Percentiles rank a stretch among this genome's conserved stretches.
Evolutionary conservation across 495 filamentous ascomycete genomes (phyloP).

Genomic region (Elasticomyces elasticus): DNA sequence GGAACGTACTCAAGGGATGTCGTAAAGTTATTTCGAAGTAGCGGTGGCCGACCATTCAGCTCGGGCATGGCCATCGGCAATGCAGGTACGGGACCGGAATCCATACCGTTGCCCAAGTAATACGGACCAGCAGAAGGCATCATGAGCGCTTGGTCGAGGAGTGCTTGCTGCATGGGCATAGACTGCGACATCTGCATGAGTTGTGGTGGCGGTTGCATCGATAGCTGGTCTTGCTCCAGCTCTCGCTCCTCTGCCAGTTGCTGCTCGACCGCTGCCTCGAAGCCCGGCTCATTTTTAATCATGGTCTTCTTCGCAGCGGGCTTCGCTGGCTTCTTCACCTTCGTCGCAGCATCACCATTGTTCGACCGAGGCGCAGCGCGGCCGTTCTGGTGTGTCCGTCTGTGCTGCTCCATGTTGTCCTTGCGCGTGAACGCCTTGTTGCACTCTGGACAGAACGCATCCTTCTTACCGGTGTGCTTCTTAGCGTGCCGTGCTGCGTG

Average conservation of each 20-base stretch:
- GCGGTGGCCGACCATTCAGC: constrained; percentile 7
- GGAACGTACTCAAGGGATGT: constrained; percentile 18
- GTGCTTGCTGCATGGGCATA: not conserved
- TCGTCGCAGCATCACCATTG: constrained; percentile 18
- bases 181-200: not conserved
- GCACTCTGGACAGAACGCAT: constrained; percentile 79
- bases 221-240: not conserved
- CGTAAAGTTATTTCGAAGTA: constrained; percentile 17
- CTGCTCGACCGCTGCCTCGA: constrained; percentile 19
- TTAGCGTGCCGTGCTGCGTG: constrained; percentile 94
- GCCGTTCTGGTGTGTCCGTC: constrained; percentile 61
- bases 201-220: not conserved
- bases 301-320: constrained; percentile 6
- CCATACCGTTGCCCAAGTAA: constrained; percentile 13
- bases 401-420: constrained; percentile 98
- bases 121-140: constrained; percentile 16
- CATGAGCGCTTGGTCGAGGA: constrained; percentile 17
- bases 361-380: constrained; percentile 21
- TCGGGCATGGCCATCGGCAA: constrained; percentile 18
- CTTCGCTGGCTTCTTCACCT: constrained; percentile 23
- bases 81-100: constrained; percentile 14
- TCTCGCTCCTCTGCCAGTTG: constrained; percentile 11
- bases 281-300: constrained; percentile 8
- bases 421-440: constrained; percentile 90
- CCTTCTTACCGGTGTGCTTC: constrained; percentile 94